These are phyloP conservation scores for Fraxinus baroniana DNA, from an alignment of 305 asterid species.

Conservation along the genomic window DNA sequence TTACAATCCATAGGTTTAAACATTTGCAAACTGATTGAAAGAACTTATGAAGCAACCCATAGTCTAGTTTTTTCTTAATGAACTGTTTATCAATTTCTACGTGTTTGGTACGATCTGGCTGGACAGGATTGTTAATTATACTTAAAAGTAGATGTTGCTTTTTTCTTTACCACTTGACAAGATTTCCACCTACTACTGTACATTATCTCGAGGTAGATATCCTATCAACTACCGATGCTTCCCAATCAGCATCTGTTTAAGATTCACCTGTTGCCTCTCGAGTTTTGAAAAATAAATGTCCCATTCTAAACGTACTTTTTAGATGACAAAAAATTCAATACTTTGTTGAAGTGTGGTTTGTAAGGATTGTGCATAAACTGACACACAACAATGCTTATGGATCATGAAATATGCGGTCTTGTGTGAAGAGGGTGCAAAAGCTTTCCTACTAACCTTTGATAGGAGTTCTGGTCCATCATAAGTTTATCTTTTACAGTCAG, in stretches of 20 bases:
- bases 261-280: background rate
- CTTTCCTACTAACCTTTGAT: background rate
- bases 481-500: background rate
- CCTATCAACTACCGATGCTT: background rate
- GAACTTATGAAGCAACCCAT: background rate
- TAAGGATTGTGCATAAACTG: background rate
- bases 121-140: background rate
- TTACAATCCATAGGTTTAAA: background rate
- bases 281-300: background rate
- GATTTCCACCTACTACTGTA: background rate
- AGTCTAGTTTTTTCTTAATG: background rate
- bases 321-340: background rate
- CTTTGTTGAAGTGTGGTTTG: background rate
- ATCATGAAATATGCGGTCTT: background rate
- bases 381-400: background rate
- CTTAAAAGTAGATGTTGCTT: background rate
- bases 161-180: background rate
- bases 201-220: background rate
- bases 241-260: background rate
- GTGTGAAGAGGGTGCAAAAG: background rate
- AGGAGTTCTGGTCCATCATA: background rate
- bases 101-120: background rate
- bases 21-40: background rate
- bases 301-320: background rate
- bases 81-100: background rate